A percentile compares a stretch with the other conserved stretches of the same genome.
Evolutionary conservation across 495 filamentous ascomycete species (phyloP).

Genomic region (Chaetomium fimeti): DNA sequence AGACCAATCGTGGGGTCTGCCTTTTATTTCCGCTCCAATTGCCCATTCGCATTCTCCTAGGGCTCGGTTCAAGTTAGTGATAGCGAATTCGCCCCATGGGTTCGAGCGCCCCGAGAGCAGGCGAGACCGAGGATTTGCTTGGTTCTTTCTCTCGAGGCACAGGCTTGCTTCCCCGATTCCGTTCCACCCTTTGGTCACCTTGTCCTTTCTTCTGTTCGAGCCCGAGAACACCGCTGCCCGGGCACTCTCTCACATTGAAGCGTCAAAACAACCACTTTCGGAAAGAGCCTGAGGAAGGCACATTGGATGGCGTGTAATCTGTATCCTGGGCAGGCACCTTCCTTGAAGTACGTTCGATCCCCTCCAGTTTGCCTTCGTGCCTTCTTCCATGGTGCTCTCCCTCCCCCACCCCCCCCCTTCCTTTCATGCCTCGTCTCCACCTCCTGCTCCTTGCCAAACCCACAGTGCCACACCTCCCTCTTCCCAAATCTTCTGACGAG

Average conservation of each 20-base stretch:
- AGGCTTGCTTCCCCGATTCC: background rate
- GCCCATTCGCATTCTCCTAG: conserved; percentile 3
- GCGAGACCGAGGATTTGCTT: conserved; percentile 18
- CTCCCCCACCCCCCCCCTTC: conserved; percentile 1
- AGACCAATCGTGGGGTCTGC: background rate
- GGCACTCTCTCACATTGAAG: too few relatives aligned
- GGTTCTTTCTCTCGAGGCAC: conserved; percentile 13
- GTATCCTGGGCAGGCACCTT: background rate
- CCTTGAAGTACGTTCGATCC: background rate
- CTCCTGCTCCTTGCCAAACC: conserved; percentile 14
- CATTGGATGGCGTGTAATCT: too few relatives aligned
- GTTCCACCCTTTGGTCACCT: background rate
- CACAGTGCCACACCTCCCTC: conserved; percentile 26
- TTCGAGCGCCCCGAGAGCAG: conserved; percentile 15
- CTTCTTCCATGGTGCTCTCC: background rate
- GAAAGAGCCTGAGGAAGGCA: too few relatives aligned
- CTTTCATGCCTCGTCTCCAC: conserved; percentile 19
- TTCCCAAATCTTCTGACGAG: conserved; percentile 21
- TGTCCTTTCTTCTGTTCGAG: background rate
- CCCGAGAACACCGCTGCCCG: background rate
- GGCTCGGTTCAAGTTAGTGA: conserved; percentile 7
- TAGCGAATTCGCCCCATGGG: conserved; percentile 18
- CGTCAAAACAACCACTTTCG: background rate
- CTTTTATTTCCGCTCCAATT: conserved; percentile 22
- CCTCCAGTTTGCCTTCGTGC: background rate